Conservation (phyloP, 2,329 filamentous ascomycete genomes). For the Penicillium sp. region DNA sequence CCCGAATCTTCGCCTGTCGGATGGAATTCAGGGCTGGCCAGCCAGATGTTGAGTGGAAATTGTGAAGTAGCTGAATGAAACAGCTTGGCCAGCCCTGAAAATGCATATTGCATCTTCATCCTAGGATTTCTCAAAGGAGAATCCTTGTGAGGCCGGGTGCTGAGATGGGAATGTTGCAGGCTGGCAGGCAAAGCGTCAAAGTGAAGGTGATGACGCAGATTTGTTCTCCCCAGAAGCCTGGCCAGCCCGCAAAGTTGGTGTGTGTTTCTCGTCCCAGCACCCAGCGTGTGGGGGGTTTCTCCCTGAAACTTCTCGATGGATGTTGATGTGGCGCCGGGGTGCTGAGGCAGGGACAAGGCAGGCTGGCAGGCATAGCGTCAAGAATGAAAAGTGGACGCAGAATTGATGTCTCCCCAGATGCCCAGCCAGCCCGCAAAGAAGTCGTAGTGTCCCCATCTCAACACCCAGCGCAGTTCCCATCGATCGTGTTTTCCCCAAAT, state of each 20-base stretch:
- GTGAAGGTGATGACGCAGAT: background rate
- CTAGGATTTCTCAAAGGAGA: background rate
- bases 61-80: background rate
- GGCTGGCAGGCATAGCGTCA: background rate
- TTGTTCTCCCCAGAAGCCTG: background rate
- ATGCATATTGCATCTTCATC: background rate
- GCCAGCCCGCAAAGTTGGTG: background rate
- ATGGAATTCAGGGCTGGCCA: background rate
- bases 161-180: background rate
- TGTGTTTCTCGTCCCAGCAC: background rate
- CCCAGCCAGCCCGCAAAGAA: background rate
- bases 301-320: no score
- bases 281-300: no score
- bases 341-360: background rate
- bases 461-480: background rate
- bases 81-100: background rate
- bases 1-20: no score
- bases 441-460: background rate
- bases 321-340: background rate
- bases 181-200: background rate
- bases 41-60: background rate
- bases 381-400: background rate
- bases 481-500: background rate
- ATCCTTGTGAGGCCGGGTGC: background rate
- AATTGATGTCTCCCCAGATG: background rate